Evolutionary conservation across 805 yeast species (phyloP), one percentile per base, ranked within the genome.

Genomic region (Candida odintsovae): DNA sequence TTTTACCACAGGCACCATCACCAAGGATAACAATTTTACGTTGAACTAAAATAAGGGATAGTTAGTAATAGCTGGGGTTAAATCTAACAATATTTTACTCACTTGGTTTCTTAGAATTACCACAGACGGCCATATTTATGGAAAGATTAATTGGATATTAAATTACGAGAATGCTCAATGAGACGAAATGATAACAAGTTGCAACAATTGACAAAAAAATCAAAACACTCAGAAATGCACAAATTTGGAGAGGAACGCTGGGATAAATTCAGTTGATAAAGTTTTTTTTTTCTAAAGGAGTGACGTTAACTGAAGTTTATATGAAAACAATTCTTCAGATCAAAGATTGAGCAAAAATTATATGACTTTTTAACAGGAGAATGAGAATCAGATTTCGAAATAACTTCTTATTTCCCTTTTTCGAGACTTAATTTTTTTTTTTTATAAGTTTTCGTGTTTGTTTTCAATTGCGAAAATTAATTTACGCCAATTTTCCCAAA

Each of bases 1-100:
- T 92, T 66, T 92, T 92, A 68, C 99, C 99, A 72, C 97, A 92
- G 20, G 98, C 97, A 79, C 98, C 97, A 69, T 92, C 97, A 43
- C 98, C 98, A 23, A 92, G 73, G 51, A 90, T 90, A 58, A 90
- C 98, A 45, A 90, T 89, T 65, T 90, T 90, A 57, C 97, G 84
- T 67, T 88, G 90, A 52, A 89, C 88, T 72, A 28, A 8, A 15
- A 19, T 29, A 3, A 15, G 19, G 4, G 31, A 13, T 28, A 28
- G 31, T 28, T 13, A 4, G 7, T 25, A 12, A 25, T 25, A 9
- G 3, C 10, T 25, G 28, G 13, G n/a, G n/a, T n/a, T n/a, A n/a
- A n/a, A n/a, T n/a, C n/a, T n/a, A n/a, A n/a, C n/a, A n/a, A n/a
- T n/a, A n/a, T n/a, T 7, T 3, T 28, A 43, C 42, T 10, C 44